Evolutionary conservation across 2,329 filamentous ascomycete genomes (phyloP).

Genomic region (Thelonectria blattea): DNA sequence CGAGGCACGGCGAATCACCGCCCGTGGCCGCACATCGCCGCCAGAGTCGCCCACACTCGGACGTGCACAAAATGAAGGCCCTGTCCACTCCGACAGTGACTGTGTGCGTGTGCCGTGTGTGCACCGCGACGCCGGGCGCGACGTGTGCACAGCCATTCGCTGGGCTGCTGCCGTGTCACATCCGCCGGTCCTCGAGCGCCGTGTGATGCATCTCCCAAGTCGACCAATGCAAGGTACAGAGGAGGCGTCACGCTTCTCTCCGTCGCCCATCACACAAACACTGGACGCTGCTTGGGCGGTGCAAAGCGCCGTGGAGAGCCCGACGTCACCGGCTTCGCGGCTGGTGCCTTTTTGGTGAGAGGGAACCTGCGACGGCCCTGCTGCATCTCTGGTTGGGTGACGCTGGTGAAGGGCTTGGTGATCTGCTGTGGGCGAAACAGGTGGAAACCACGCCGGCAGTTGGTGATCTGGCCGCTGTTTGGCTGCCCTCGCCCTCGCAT

Average conservation of each 20-base stretch:
- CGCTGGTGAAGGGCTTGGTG: background rate
- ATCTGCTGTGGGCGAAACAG: conserved; percentile 8
- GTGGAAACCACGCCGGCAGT: conserved; percentile 18
- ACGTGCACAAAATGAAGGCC: conserved; percentile 32
- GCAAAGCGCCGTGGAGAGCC: conserved; percentile 28
- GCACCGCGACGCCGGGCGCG: conserved; percentile 30
- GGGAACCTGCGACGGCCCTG: conserved; percentile 26
- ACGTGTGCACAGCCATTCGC: conserved; percentile 42
- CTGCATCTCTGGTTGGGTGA: conserved; percentile 29
- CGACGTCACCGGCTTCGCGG: conserved; percentile 33
- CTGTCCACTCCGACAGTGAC: conserved; percentile 35
- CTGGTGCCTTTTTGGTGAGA: conserved; percentile 14
- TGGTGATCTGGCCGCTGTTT: conserved; percentile 7
- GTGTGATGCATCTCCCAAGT: conserved; percentile 28
- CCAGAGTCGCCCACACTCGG: conserved; percentile 3
- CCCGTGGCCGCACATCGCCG: conserved; percentile 11
- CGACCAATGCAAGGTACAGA: conserved; percentile 39
- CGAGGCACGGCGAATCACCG: conserved; percentile 28
- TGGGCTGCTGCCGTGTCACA: conserved; percentile 38
- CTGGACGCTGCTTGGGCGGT: conserved; percentile 27
- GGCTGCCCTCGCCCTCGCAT: background rate
- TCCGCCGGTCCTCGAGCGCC: conserved; percentile 30
- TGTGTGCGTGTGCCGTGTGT: conserved; percentile 23
- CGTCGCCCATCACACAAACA: conserved; percentile 30
- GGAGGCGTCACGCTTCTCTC: conserved; percentile 30